Percentiles rank a stretch among this genome's conserved stretches.
Evolutionary conservation across 169 alveolate species (phyloP).

Genomic region (Haemoproteus tartakovskyi): DNA sequence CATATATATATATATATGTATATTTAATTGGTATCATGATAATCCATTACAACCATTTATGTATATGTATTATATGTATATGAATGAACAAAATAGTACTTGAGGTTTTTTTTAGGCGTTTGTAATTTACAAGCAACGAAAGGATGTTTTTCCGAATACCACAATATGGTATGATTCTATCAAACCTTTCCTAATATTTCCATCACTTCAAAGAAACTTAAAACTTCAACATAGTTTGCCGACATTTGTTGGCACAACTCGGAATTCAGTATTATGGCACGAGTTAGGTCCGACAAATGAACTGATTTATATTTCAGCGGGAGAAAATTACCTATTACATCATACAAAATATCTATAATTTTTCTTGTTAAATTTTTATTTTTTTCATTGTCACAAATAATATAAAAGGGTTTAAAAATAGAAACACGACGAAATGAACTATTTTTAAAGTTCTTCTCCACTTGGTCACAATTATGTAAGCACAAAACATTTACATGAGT

Average conservation of each 20-base stretch:
- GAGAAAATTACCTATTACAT: slow-evolving; percentile 31
- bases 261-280: slow-evolving; percentile 43
- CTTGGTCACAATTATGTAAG: slow-evolving; percentile 17
- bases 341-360: slow-evolving; percentile 10
- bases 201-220: slow-evolving; percentile 46
- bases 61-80: too few relatives aligned
- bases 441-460: too few relatives aligned
- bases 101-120: too few relatives aligned
- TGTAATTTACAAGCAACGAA: too few relatives aligned
- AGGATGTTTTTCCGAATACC: too few relatives aligned
- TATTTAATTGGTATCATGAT: too few relatives aligned
- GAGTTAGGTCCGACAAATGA: slow-evolving; percentile 17
- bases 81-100: too few relatives aligned
- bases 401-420: slow-evolving; percentile 35
- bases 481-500: slow-evolving; percentile 49
- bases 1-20: too few relatives aligned
- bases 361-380: background rate
- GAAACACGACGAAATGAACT: too few relatives aligned
- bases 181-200: slow-evolving; percentile 32
- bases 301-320: slow-evolving; percentile 29
- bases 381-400: slow-evolving; percentile 6
- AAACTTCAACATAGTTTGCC: slow-evolving; percentile 2
- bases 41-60: too few relatives aligned
- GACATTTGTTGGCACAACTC: slow-evolving; percentile 23
- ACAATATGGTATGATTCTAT: too few relatives aligned